These are phyloP conservation scores for Myxozyma sirexii DNA, from an alignment of 805 yeast species.

Conservation along the genomic window DNA sequence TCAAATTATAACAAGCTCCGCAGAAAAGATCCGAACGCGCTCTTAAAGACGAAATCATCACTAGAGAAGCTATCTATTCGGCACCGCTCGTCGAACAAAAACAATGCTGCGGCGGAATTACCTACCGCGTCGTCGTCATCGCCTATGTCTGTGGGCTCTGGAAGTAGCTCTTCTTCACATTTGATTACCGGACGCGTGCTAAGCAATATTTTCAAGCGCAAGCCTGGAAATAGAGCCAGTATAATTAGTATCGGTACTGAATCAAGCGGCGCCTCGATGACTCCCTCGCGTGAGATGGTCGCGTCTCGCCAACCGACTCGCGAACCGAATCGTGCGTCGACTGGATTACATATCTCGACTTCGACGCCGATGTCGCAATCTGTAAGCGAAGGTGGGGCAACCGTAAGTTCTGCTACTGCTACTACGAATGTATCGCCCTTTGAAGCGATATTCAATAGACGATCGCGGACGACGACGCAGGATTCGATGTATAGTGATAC, in stretches of 20 bases:
- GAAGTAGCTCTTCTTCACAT: conserved; percentile 1
- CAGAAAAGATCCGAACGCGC: conserved; percentile 17
- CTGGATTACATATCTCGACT: not conserved
- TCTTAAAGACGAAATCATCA: conserved; percentile 31
- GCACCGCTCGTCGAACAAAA: conserved; percentile 5
- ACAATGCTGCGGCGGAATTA: not conserved
- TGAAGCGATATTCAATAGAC: conserved; percentile 6
- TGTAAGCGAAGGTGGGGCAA: conserved; percentile 1
- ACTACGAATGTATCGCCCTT: conserved; percentile 1
- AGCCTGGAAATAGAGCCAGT: not conserved
- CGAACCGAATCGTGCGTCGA: not conserved
- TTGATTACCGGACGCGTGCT: conserved; percentile 1
- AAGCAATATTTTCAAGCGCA: conserved; percentile 16
- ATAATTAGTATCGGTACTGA: not conserved
- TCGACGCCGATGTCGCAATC: conserved; percentile 4
- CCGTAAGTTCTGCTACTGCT: not conserved
- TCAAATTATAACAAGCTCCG: conserved; percentile 2
- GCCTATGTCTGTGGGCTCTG: not conserved
- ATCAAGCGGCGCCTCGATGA: not conserved
- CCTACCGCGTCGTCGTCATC: not conserved
- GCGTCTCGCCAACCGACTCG: not conserved
- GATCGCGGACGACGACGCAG: conserved; percentile 11
- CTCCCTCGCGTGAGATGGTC: not conserved
- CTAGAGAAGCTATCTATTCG: conserved; percentile 24
- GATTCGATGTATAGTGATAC: conserved; percentile 20